These are phyloP conservation scores for Reticulascus tulasneorum DNA, from an alignment of 2,329 filamentous ascomycete genomes.

Conservation along the genomic window DNA sequence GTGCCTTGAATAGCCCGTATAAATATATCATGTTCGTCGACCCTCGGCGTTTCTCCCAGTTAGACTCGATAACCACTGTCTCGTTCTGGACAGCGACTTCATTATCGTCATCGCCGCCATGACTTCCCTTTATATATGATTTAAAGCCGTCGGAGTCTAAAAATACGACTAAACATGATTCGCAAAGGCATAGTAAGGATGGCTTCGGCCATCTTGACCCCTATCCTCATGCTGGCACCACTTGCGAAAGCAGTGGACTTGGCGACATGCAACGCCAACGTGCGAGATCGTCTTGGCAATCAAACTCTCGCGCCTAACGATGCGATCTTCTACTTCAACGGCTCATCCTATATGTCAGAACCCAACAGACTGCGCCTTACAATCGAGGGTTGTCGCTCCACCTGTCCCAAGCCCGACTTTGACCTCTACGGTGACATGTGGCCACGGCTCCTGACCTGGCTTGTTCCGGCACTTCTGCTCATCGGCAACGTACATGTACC, in stretches of 20 bases:
- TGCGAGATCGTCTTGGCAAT: not conserved
- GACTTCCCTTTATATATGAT: too few species aligned
- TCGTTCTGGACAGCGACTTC: too few species aligned
- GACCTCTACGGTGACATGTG: conserved; percentile 10
- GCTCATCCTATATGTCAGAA: not conserved
- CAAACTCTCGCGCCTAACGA: not conserved
- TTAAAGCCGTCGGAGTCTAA: too few species aligned
- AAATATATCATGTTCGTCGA: too few species aligned
- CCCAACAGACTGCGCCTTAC: conserved; percentile 18
- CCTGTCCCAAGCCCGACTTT: conserved; percentile 7
- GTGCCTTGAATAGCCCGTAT: too few species aligned
- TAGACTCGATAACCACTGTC: too few species aligned
- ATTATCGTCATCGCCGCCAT: too few species aligned
- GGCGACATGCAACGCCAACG: not conserved
- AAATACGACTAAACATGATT: too few species aligned
- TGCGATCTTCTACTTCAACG: not conserved
- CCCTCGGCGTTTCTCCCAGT: too few species aligned
- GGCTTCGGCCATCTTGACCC: too few species aligned
- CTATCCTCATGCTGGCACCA: too few species aligned
- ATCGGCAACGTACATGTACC: conserved; percentile 11
- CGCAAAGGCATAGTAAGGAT: too few species aligned
- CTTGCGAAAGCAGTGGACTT: not conserved
- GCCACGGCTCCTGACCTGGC: conserved; percentile 11
- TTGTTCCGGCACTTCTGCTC: conserved; percentile 11
- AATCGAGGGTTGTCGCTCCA: conserved; percentile 23